Base-by-base conservation (phyloP, 192 early-diverging fungal species). In the Podochytrium sp. region DNA sequence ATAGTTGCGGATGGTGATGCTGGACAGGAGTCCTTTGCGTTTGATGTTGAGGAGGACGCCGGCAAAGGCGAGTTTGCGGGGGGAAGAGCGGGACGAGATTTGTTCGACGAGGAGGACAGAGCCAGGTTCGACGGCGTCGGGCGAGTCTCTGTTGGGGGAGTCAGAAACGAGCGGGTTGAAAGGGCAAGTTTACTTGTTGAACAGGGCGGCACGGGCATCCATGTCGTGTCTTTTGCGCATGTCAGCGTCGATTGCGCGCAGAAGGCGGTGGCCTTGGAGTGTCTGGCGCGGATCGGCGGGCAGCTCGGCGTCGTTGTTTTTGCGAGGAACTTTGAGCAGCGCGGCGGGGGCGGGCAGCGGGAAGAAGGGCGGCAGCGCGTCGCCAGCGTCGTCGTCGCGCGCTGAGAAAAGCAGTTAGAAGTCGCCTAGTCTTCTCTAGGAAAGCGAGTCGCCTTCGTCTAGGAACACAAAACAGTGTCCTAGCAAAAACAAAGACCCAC, bases 71-170 rank as follows among this genome's bases (percentile, higher is more conserved):
- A 76, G 71, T 33, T 64, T 80, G 30, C 77, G 34, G 40, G 86
- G 83, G 10, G 73, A 71, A 2, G 77, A 66, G 2, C 83, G 76
- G 10, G 83, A 85, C 18, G 80, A 65, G 41, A 85, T 58, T 30
- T 82, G 74, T 56, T 87, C 86, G 16, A 87, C 79, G 49, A 84
- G 67, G 2, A 87, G 23, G 41, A 87, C 67, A 53, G 80, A 79
- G 29, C 86, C 86, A 16, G 86, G 82, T 43, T 78, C 71, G 16
- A 85, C 65, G 10, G 74, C 74, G 34, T 65, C 42, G 7, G 78
- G 75, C 12, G 73, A 65, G 34, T 74, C 66, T 18, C 61, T 41
- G 10, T 50, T 50, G 29, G 47, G 43, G 50, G 27, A 57, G 7
- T 10, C 12, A 57, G 25, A 57, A 27, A 16, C 25, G 55, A 57